phyloP scores from a whole-genome alignment of 345 rosid genomes.

The Eucalyptus albens region DNA sequence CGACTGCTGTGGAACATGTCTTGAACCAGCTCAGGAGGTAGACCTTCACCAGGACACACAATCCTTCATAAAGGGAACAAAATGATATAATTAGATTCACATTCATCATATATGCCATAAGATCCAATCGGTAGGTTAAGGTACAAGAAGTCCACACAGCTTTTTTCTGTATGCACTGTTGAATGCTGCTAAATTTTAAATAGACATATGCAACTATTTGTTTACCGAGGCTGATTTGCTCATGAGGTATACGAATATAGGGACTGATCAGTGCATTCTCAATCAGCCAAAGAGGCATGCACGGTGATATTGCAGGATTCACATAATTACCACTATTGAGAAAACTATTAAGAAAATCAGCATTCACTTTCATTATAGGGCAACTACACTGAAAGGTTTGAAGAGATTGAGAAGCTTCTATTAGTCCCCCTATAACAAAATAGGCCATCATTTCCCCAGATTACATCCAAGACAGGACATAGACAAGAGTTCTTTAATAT shows the following conservation, averaged over 20 bases:
- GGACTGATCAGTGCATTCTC: not conserved
- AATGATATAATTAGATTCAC: not conserved
- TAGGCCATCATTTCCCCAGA: not conserved
- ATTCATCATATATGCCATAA: not conserved
- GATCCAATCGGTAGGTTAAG: not conserved
- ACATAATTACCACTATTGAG: not conserved
- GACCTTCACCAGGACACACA: slow-evolving; percentile 91
- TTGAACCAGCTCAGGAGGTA: slow-evolving; percentile 80
- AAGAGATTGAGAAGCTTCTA: not conserved
- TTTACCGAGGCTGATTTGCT: not conserved
- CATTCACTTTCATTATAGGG: not conserved
- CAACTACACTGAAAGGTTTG: not conserved
- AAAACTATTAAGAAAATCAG: not conserved
- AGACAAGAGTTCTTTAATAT: not conserved
- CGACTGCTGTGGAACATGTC: slow-evolving; percentile 85
- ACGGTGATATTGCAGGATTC: not conserved
- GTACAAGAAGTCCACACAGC: not conserved
- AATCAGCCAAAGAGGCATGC: not conserved
- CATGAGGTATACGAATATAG: not conserved
- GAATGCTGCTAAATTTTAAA: not conserved
- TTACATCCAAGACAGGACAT: not conserved
- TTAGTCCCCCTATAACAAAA: not conserved
- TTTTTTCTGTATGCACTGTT: not conserved
- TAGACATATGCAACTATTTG: not conserved
- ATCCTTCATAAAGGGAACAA: slow-evolving; percentile 32